Percentiles rank a stretch among this genome's conserved stretches.
Conservation (phyloP, 331 rosid genomes). For the Prunus yedoensis region DNA sequence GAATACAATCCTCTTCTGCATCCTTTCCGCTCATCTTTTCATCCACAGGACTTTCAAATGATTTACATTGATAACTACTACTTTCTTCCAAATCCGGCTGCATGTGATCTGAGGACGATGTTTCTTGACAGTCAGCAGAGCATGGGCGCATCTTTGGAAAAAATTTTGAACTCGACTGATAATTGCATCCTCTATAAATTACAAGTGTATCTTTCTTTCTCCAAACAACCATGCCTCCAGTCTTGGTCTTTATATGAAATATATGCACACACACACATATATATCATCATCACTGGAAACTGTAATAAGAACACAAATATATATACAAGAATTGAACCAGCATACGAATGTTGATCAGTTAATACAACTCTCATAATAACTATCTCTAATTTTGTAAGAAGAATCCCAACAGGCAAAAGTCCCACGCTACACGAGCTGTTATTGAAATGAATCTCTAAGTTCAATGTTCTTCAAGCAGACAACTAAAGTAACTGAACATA, state of each 20-base stretch:
- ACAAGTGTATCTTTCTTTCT: slow-evolving; percentile 66
- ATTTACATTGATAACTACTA: slow-evolving; percentile 14
- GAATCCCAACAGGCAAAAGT: background rate
- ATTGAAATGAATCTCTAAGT: background rate
- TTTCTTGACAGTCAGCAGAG: slow-evolving; percentile 23
- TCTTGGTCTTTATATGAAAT: slow-evolving; percentile 50
- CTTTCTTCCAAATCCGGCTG: slow-evolving; percentile 24
- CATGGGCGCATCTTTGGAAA: slow-evolving; percentile 25
- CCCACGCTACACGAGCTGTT: background rate
- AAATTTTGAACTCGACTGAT: slow-evolving; percentile 29
- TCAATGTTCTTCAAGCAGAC: background rate
- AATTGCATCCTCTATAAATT: slow-evolving; percentile 59
- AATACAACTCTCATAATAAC: background rate
- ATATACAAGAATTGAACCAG: slow-evolving; percentile 9
- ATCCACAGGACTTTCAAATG: slow-evolving; percentile 22
- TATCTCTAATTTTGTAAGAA: background rate
- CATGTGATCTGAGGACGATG: slow-evolving; percentile 25
- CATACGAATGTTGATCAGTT: slow-evolving; percentile 6
- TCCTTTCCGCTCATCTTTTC: slow-evolving; percentile 26
- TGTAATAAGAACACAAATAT: slow-evolving; percentile 4
- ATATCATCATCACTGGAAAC: slow-evolving; percentile 29
- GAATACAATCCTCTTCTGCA: slow-evolving; percentile 18
- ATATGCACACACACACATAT: slow-evolving; percentile 5
- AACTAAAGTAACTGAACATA: slow-evolving; percentile 8
- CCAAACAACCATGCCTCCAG: slow-evolving; percentile 85